These are phyloP conservation scores for Penicillium janthinellum DNA, from an alignment of 2,329 filamentous ascomycete species.

Conservation along the genomic window DNA sequence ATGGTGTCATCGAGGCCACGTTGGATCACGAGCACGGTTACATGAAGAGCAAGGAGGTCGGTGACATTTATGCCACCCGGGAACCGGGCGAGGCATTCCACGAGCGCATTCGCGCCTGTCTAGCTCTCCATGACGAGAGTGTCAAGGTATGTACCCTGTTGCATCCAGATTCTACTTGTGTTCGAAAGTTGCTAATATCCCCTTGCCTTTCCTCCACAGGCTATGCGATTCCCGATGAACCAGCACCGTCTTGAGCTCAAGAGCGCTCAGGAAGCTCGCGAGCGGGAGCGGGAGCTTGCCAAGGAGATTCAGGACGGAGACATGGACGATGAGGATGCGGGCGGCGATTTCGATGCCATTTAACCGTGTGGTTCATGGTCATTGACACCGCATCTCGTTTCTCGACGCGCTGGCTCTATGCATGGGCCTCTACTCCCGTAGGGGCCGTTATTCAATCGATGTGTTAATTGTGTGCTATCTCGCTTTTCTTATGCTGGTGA, in stretches of 20 bases:
- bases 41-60: constrained; percentile 97
- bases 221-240: constrained; percentile 99
- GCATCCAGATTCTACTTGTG: background rate
- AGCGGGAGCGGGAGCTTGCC: constrained; percentile 92
- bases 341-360: constrained; percentile 94
- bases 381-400: constrained; percentile 24
- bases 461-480: constrained; percentile 34
- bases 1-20: constrained; percentile 94
- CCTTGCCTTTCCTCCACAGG: constrained; percentile 52
- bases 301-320: constrained; percentile 99
- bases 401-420: constrained; percentile 15
- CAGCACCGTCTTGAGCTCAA: constrained; percentile 96
- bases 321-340: constrained; percentile 92
- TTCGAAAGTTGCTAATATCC: constrained; percentile 21
- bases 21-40: constrained; percentile 92
- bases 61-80: constrained; percentile 92
- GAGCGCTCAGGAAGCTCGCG: constrained; percentile 96
- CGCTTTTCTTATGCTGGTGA: constrained; percentile 24
- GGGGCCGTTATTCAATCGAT: constrained; percentile 26
- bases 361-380: constrained; percentile 51
- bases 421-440: constrained; percentile 22
- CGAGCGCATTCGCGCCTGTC: constrained; percentile 88
- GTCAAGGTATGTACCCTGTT: constrained; percentile 71
- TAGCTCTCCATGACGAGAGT: constrained; percentile 93
- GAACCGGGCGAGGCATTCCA: constrained; percentile 98